Evolutionary conservation across 441 rosid genomes (phyloP), one percentile per base, ranked within the genome.

Genomic region (Erysimum cheiri): DNA sequence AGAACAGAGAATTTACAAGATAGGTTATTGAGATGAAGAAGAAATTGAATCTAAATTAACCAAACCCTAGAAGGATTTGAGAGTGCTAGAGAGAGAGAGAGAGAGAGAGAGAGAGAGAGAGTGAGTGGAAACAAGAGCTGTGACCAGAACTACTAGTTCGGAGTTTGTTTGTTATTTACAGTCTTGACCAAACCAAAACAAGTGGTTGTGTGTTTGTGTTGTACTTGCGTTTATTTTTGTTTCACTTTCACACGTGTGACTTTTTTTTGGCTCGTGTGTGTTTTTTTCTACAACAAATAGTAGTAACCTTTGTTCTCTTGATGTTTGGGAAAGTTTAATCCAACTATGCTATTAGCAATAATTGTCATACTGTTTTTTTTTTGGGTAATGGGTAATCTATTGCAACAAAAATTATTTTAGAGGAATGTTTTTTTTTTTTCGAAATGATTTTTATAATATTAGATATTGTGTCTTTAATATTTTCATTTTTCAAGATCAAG

Each of bases 161-260:
- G 37, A 49, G 24, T 35, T 32, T 22, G 35, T 48, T 33, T 11
- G 44, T 66, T 41, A 57, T 68, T 59, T 28, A 69, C 73, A 14
- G 59, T 28, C 24, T 17, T 59, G 67, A 48, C 67, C 67, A 50
- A 6, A 69, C 67, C 60, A 3, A 49, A 28, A 59, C 60, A 11
- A 70, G 67, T 70, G 67, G 74, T 62, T 50, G 8, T 58, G 39
- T 41, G n/a, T n/a, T 40, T 68, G 39, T 41, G n/a, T 68, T 55
- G 56, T 63, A 46, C 15, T 4, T 4, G 28, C 15, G 22, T 1
- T 32, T 14, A 14, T 22, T 0, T 11, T 12, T 19, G 71, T 56
- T 68, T 56, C 46, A 57, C 13, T 57, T 56, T 15, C 56, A 47
- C 72, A 68, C 37, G 35, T 43, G 55, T 44, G 46, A 10, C 36